phyloP scores from a whole-genome alignment of 768 basidiomycete genomes.

The Russula ochroleuca region DNA sequence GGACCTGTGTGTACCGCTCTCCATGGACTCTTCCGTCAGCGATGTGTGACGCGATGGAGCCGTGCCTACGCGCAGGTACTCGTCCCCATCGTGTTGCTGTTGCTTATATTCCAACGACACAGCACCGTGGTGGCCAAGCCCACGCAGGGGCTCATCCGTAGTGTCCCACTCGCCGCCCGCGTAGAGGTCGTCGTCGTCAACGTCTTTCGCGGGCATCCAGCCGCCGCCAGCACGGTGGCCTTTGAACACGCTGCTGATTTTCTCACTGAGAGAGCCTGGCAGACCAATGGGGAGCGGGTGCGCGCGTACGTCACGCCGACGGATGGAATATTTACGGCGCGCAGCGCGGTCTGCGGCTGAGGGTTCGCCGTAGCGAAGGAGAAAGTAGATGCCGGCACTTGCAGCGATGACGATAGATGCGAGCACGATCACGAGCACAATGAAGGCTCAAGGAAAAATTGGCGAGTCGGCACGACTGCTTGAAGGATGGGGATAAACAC shows the following conservation, averaged over 20 bases:
- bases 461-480: neutral
- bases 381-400: conserved; percentile 51
- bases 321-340: conserved; percentile 29
- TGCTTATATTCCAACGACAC: neutral
- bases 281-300: conserved; percentile 27
- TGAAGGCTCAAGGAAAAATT: conserved; percentile 38
- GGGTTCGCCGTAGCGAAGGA: conserved; percentile 49
- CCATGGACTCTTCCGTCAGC: neutral
- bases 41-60: neutral
- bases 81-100: neutral
- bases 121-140: neutral
- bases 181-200: neutral
- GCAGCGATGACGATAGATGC: conserved; percentile 50
- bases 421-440: conserved; percentile 55
- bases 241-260: conserved; percentile 24
- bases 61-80: neutral
- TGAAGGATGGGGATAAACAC: neutral
- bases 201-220: conserved; percentile 24
- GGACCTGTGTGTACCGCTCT: neutral
- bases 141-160: conserved; percentile 20
- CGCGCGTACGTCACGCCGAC: conserved; percentile 10
- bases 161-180: conserved; percentile 24
- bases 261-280: conserved; percentile 24
- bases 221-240: conserved; percentile 20
- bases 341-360: conserved; percentile 39